These are phyloP conservation scores for Colletotrichum scovillei DNA, from an alignment of 2,329 filamentous ascomycete genomes.

Conservation along the genomic window DNA sequence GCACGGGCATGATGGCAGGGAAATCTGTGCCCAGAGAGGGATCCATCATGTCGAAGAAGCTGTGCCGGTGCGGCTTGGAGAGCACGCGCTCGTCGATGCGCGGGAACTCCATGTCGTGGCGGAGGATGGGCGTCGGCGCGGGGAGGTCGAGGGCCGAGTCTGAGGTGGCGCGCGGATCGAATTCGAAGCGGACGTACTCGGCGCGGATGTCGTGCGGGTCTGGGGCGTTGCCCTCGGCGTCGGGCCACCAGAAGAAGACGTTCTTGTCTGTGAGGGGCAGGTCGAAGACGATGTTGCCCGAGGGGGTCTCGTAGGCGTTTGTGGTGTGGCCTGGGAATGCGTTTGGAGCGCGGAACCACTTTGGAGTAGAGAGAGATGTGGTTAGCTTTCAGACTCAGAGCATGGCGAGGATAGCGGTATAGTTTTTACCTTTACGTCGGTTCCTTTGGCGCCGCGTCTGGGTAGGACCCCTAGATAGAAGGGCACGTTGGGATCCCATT, in stretches of 20 bases:
- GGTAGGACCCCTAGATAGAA: constrained; percentile 26
- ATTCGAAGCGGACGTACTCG: constrained; percentile 34
- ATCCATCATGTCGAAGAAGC: constrained; percentile 32
- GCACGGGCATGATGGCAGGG: constrained; percentile 35
- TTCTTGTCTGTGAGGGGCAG: constrained; percentile 50
- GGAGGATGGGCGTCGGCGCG: constrained; percentile 10
- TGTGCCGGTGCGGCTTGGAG: constrained; percentile 9
- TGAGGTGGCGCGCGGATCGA: constrained; percentile 15
- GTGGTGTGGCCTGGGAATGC: constrained; percentile 49
- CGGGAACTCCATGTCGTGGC: constrained; percentile 28
- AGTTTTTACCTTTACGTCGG: constrained; percentile 14
- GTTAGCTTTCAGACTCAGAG: not conserved
- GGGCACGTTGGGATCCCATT: constrained; percentile 43
- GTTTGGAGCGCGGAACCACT: constrained; percentile 52
- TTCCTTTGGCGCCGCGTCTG: constrained; percentile 21
- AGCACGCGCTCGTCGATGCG: constrained; percentile 28
- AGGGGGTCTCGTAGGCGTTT: constrained; percentile 49
- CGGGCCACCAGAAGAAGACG: constrained; percentile 56
- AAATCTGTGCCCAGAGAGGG: constrained; percentile 24
- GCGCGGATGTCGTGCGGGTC: constrained; percentile 42
- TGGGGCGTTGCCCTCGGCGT: constrained; percentile 47
- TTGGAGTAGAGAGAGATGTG: not conserved
- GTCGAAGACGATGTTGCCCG: constrained; percentile 47
- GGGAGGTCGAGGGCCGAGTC: constrained; percentile 20
- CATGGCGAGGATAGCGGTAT: accelerated